Evolutionary conservation across 2,329 filamentous ascomycete genomes (phyloP).

Genomic region (Thermothelomyces thermophilus): DNA sequence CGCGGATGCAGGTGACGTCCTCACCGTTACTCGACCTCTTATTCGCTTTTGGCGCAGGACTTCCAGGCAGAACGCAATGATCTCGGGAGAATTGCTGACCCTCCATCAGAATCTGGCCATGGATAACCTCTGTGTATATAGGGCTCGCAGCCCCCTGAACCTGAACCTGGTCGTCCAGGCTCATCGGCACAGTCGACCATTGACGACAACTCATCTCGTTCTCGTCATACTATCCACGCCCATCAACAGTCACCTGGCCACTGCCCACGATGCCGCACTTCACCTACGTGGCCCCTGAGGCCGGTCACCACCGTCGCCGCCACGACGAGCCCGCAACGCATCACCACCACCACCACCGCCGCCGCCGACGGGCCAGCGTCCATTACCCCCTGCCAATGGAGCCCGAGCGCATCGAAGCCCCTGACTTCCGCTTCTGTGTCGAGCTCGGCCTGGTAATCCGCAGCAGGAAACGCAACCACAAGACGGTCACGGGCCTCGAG

Average conservation of each 20-base stretch:
- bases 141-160: neutral
- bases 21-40: slow-evolving; percentile 12
- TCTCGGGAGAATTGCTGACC: neutral
- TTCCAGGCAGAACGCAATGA: slow-evolving; percentile 11
- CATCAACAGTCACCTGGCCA: neutral
- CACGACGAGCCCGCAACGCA: neutral
- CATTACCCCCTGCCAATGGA: neutral
- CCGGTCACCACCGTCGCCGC: neutral
- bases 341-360: neutral
- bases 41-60: neutral
- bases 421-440: slow-evolving; percentile 24
- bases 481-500: slow-evolving; percentile 12
- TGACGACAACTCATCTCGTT: neutral
- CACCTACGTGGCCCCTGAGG: neutral
- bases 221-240: neutral
- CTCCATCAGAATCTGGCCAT: neutral
- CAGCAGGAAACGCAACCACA: slow-evolving; percentile 21
- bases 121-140: slow-evolving; percentile 8
- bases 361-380: neutral
- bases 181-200: neutral
- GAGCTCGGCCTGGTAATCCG: slow-evolving; percentile 23
- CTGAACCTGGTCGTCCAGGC: neutral
- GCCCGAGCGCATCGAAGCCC: neutral
- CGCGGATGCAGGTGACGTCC: slow-evolving; percentile 1
- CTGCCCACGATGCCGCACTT: slow-evolving; percentile 17